Base-by-base conservation (phyloP, 495 filamentous ascomycete species). In the Tuber microsphaerosporum region DNA sequence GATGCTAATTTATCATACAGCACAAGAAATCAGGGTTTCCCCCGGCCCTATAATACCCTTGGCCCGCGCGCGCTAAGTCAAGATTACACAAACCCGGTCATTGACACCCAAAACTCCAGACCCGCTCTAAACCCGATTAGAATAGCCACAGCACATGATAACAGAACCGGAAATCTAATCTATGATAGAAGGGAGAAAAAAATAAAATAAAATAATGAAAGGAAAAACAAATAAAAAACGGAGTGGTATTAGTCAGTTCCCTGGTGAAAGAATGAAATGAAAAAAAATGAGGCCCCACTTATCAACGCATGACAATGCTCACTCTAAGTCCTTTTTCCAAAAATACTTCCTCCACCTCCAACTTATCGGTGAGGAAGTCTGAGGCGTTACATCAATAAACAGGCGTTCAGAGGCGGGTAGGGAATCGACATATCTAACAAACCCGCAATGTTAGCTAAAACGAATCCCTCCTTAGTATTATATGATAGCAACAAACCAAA, bases 311-410 rank as follows among this genome's bases (percentile, higher is more conserved):
- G 12, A 16, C 12, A 65, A 2, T 70, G 42, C 71, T 79, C 72
- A 56, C 61, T 72, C 72, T 6, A 22, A 72, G 69, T 75, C 76
- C 56, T 75, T 79, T 78, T 79, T 79, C 77, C 70, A 65, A 46
- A 74, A 79, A 65, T 78, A 72, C 42, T 45, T 79, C 45, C 70
- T 75, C 77, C 77, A 79, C 70, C 72, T 69, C 76, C 76, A 79
- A 48, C 72, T 78, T 78, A 79, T 78, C n/a, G 77, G 70, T 1
- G 77, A 71, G 51, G 75, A 79, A 74, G 74, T 77, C 51, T 69
- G 71, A 7, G 76, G 41, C 14, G 72, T 75, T 75, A 65, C 76
- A 6, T 76, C 76, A 48, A 79, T 70, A 31, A 79, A 48, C 72
- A 71, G 78, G 39, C 56, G 72, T 43, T 79, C 77, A 17, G 77